Base-by-base conservation (phyloP, 345 rosid genomes). In the Streptanthus diversifolius region DNA sequence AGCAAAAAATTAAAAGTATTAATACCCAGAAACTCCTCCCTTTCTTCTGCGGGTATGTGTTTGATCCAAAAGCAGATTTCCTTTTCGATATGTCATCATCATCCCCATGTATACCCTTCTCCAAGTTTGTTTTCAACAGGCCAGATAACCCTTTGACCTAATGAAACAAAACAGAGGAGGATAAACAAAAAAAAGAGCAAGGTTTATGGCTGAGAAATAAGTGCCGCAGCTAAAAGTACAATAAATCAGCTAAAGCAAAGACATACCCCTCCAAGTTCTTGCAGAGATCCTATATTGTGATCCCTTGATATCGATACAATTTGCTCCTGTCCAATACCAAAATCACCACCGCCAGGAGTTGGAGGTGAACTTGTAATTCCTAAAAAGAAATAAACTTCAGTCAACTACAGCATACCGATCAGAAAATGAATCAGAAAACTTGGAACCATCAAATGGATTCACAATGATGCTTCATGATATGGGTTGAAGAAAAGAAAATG, bases 21-120 rank as follows among this genome's bases (percentile, higher is more conserved):
- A 22, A 30, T 78, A 95, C 99, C 96, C 89, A 88, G 75, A 95
- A 95, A 70, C 86, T 83, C 75, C 98, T 83, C 70, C 99, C 98
- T 74, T 92, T 95, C 75, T 88, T 92, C 48, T 59, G 86, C 37
- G 99, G 99, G 80, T 95, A 95, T 35, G 96, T 90, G 81, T 95
- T 95, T 62, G 96, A 81, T 49, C 99, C 99, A 87, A 86, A 95
- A 63, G 68, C 80, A 72, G 71, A 80, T 77, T 70, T 84, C 66
- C 97, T 85, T 62, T 83, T 85, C 63, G 79, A 53, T 70, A 90
- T 71, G 76, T 91, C 99, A 45, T 68, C 77, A 70, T 88, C 96
- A 72, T 88, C 96, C 51, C 88, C 97, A 37, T 17, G 54, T 64
- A 90, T 83, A 44, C 99, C 99, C 65, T 82, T 85, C 33, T 88